These are phyloP conservation scores for Geotrichum bryndzae DNA, from an alignment of 1,139 yeast genomes.

Conservation along the genomic window DNA sequence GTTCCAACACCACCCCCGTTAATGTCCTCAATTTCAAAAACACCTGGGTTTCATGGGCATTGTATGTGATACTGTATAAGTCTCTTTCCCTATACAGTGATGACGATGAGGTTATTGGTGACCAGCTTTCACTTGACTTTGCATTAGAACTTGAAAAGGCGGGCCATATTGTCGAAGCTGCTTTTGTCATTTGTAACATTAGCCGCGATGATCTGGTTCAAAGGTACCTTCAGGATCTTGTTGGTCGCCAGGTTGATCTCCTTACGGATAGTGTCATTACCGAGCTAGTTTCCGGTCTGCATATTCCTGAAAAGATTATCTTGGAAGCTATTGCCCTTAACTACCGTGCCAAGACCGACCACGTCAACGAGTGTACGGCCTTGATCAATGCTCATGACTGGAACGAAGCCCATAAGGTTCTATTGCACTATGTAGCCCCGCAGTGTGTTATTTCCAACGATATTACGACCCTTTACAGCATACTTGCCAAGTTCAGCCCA, in stretches of 20 bases:
- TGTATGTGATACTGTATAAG: conserved; percentile 42
- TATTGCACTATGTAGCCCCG: conserved; percentile 64
- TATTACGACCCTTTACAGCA: conserved; percentile 37
- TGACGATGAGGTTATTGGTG: conserved; percentile 33
- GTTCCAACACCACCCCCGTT: conserved; percentile 32
- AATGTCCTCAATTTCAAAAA: conserved; percentile 26
- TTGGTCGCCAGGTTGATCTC: conserved; percentile 45
- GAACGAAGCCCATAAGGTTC: conserved; percentile 57
- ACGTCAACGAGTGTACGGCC: conserved; percentile 55
- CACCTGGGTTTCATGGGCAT: conserved; percentile 50
- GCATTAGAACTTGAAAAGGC: conserved; percentile 48
- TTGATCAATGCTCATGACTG: conserved; percentile 57
- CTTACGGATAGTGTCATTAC: conserved; percentile 32
- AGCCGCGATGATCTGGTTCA: conserved; percentile 41
- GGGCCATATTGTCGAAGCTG: conserved; percentile 54
- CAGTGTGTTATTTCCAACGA: conserved; percentile 44
- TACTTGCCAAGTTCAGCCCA: conserved; percentile 43
- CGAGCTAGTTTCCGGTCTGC: conserved; percentile 35
- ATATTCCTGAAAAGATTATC: conserved; percentile 12
- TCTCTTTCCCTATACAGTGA: conserved; percentile 19
- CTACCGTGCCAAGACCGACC: conserved; percentile 44
- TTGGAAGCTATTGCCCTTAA: conserved; percentile 32
- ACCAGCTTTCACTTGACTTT: conserved; percentile 45
- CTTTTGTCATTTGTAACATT: conserved; percentile 55
- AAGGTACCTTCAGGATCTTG: conserved; percentile 40